Evolutionary conservation across 2,329 filamentous ascomycete species (phyloP).

Genomic region (Penicillium sp.): DNA sequence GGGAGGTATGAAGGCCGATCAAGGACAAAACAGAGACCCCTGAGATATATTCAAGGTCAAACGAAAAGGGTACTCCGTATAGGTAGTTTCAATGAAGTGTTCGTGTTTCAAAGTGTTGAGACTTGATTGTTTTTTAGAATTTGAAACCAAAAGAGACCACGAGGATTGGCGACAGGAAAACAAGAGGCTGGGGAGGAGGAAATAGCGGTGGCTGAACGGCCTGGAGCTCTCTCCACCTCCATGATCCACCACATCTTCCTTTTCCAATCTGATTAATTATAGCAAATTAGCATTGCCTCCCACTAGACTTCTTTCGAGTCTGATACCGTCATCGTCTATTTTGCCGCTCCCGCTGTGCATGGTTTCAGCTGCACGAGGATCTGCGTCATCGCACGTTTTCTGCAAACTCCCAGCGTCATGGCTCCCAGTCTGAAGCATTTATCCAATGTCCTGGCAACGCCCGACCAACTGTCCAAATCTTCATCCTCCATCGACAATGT

Average conservation of each 20-base stretch:
- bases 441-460: constrained; percentile 48
- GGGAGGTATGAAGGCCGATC: constrained; percentile 2
- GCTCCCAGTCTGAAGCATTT: constrained; percentile 36
- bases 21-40: not conserved
- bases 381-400: constrained; percentile 16
- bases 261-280: constrained; percentile 11
- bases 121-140: constrained; percentile 1
- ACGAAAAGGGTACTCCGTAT: not conserved
- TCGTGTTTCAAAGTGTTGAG: constrained; percentile 5
- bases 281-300: not conserved
- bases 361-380: constrained; percentile 12
- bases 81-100: not conserved
- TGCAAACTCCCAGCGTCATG: constrained; percentile 23
- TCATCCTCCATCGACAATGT: constrained; percentile 47
- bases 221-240: constrained; percentile 16
- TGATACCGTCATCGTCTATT: not conserved
- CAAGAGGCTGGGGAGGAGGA: constrained; percentile 25
- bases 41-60: not conserved
- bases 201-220: constrained; percentile 39
- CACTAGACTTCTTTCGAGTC: constrained; percentile 7
- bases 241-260: constrained; percentile 25
- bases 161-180: constrained; percentile 19
- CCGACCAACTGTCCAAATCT: constrained; percentile 46
- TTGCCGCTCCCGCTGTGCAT: constrained; percentile 11
- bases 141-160: not conserved